Conservation (phyloP, 129 eudicot genomes). For the Helianthus tuberosus region DNA sequence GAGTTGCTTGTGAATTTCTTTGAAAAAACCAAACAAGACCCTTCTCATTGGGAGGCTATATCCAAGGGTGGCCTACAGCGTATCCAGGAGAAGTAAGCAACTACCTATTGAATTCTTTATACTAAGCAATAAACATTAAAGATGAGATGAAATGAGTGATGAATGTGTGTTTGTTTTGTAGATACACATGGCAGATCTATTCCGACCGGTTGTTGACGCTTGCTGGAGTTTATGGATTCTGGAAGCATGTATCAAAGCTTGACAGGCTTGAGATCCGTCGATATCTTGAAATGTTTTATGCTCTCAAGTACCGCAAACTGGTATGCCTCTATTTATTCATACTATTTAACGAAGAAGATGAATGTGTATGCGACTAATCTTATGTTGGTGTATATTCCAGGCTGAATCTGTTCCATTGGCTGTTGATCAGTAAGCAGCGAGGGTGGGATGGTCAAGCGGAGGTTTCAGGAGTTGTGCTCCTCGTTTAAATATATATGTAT, state of each 20-base stretch:
- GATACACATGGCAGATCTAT: conserved; percentile 55
- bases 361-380: too few species aligned
- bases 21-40: conserved; percentile 39
- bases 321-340: conserved; percentile 10
- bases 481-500: too few species aligned
- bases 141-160: neutral
- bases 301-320: conserved; percentile 45
- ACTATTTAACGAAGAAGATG: too few species aligned
- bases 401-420: conserved; percentile 88
- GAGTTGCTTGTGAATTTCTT: conserved; percentile 46
- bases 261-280: conserved; percentile 47
- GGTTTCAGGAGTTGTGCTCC: too few species aligned
- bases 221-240: conserved; percentile 53
- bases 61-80: conserved; percentile 46
- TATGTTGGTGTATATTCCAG: conserved; percentile 31
- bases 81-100: conserved; percentile 47
- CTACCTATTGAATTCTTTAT: too few species aligned
- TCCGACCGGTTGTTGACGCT: conserved; percentile 45
- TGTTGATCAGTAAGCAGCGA: conserved; percentile 34
- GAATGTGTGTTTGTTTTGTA: conserved; percentile 7
- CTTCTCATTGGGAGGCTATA: conserved; percentile 45
- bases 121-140: too few species aligned
- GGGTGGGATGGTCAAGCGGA: too few species aligned
- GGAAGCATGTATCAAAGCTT: conserved; percentile 46
- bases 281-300: conserved; percentile 51